Percentiles rank a stretch among this genome's conserved stretches.
These are phyloP conservation scores for Polygonum aviculare DNA, from an alignment of 148 eudicot species.

Conservation along the genomic window DNA sequence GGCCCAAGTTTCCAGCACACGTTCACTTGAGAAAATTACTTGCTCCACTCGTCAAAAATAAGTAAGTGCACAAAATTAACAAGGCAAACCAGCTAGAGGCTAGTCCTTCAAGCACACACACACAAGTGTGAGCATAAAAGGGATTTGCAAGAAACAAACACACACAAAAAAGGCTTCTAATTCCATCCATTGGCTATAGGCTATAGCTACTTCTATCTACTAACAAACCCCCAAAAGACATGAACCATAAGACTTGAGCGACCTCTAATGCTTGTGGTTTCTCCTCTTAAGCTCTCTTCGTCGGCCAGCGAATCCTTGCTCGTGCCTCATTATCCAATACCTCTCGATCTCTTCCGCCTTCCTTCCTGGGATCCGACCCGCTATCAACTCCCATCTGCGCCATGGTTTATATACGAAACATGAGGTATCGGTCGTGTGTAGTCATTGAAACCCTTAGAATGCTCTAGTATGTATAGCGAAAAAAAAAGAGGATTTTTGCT, in stretches of 20 bases:
- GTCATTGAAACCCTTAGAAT: too few relatives aligned
- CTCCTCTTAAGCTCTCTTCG: constrained; percentile 7
- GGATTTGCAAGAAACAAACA: not conserved
- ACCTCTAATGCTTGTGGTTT: not conserved
- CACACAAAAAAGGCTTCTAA: not conserved
- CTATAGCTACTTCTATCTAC: not conserved
- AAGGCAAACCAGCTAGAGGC: not conserved
- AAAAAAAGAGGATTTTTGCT: not conserved
- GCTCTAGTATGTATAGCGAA: too few relatives aligned
- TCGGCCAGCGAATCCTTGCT: constrained; percentile 4
- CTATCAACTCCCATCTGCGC: constrained; percentile 43
- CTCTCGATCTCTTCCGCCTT: constrained; percentile 53
- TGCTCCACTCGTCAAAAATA: too few relatives aligned
- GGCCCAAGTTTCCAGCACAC: too few relatives aligned
- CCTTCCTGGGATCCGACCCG: constrained; percentile 46
- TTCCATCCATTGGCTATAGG: not conserved
- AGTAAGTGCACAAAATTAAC: not conserved
- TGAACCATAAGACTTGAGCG: not conserved
- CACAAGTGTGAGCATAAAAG: not conserved
- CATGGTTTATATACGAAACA: not conserved
- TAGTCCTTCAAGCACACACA: not conserved
- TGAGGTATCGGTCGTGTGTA: not conserved
- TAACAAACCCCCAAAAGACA: not conserved
- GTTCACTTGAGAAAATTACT: too few relatives aligned
- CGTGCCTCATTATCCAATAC: constrained; percentile 44